These are phyloP conservation scores for Russula compacta DNA, from an alignment of 768 basidiomycete species.

Conservation along the genomic window DNA sequence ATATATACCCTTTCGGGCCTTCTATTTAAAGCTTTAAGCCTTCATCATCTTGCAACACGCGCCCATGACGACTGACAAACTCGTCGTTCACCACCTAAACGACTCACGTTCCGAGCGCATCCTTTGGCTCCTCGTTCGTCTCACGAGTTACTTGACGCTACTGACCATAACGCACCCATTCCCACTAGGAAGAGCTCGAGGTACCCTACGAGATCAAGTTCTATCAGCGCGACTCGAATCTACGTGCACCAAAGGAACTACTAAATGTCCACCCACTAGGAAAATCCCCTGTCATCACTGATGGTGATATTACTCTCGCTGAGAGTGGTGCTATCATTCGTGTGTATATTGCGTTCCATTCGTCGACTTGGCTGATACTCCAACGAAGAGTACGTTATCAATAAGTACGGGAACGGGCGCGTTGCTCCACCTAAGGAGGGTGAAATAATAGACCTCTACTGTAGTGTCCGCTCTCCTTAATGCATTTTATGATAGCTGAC, in stretches of 20 bases:
- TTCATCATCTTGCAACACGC: neutral
- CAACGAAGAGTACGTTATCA: conserved; percentile 33
- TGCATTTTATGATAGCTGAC: neutral
- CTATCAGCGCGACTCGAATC: conserved; percentile 28
- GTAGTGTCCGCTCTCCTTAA: conserved; percentile 10
- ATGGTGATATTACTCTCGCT: conserved; percentile 35
- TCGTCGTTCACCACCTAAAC: conserved; percentile 37
- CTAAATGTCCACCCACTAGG: conserved; percentile 35
- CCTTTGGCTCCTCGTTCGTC: conserved; percentile 36
- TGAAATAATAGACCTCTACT: conserved; percentile 32
- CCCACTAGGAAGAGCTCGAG: conserved; percentile 41
- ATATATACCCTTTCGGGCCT: neutral
- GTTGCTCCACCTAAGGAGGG: conserved; percentile 24
- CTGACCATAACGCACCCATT: neutral
- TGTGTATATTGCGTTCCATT: conserved; percentile 18
- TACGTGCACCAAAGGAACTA: conserved; percentile 32
- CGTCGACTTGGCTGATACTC: neutral
- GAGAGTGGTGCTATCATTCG: conserved; percentile 39
- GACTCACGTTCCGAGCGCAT: conserved; percentile 43
- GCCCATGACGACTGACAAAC: neutral
- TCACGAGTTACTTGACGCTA: neutral
- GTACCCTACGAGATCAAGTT: conserved; percentile 36
- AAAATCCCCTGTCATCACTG: conserved; percentile 39
- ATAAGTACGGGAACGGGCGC: conserved; percentile 30
- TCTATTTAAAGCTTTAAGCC: too few species aligned